These are phyloP conservation scores for Elaeis oleifera DNA, from an alignment of 202 grass and related monocot genomes.

Conservation along the genomic window DNA sequence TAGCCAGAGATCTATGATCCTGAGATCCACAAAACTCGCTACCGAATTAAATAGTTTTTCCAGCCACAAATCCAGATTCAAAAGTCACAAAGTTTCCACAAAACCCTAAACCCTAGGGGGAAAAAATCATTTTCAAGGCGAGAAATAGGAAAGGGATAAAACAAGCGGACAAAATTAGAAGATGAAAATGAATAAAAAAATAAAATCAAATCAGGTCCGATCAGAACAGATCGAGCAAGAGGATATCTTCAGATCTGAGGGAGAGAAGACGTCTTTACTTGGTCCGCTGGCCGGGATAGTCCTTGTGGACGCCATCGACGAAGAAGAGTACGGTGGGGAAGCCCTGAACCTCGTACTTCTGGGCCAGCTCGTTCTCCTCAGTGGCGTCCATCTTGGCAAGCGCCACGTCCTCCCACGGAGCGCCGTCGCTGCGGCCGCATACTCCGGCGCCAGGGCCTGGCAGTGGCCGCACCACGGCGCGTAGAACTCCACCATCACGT, in stretches of 20 bases:
- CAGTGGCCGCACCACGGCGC: constrained; percentile 91
- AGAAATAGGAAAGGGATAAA: not conserved
- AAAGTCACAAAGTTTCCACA: no score
- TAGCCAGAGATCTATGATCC: no score
- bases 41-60: no score
- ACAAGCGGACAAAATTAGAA: not conserved
- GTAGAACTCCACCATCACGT: constrained; percentile 95
- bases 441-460: constrained; percentile 67
- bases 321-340: constrained; percentile 87
- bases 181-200: not conserved
- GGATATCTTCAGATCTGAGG: not conserved
- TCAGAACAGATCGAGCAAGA: not conserved
- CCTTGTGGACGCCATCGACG: constrained; percentile 67
- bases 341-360: constrained; percentile 67
- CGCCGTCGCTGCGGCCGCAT: constrained; percentile 56
- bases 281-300: constrained; percentile 53
- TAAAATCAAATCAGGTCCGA: not conserved
- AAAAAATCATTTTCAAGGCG: no score
- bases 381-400: constrained; percentile 86
- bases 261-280: constrained; percentile 22
- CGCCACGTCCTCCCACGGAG: constrained; percentile 43
- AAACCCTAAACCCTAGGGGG: no score
- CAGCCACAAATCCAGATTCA: no score
- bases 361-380: constrained; percentile 66
- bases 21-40: no score